A percentile compares a stretch with the other conserved stretches of the same genome.
Evolutionary conservation across 768 basidiomycete genomes (phyloP).

Genomic region (Amanita subjunquillea): DNA sequence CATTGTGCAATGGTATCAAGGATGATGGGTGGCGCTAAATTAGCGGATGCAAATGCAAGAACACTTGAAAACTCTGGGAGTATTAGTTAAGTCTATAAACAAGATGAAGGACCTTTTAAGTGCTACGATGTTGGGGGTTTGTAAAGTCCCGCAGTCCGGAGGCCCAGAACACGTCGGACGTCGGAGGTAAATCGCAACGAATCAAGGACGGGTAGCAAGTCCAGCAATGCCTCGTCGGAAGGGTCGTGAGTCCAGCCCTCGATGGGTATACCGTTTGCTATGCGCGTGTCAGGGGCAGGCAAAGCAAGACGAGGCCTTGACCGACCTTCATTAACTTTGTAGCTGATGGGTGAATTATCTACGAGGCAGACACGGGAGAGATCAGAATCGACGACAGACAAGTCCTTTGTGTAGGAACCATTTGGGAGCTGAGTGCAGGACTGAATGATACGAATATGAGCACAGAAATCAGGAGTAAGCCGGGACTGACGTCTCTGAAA

Average conservation of each 20-base stretch:
- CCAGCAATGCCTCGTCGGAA: slow-evolving; percentile 90
- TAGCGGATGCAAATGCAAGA: slow-evolving; percentile 7
- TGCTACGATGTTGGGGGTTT: slow-evolving; percentile 16
- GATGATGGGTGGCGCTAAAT: slow-evolving; percentile 5
- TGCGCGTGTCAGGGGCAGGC: slow-evolving; percentile 1
- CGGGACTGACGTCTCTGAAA: slow-evolving; percentile 81
- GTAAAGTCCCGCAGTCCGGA: slow-evolving; percentile 33
- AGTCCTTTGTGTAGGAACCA: slow-evolving; percentile 91
- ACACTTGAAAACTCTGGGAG: background rate
- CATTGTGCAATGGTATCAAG: slow-evolving; percentile 7
- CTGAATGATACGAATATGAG: slow-evolving; percentile 25
- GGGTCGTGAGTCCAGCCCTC: slow-evolving; percentile 99
- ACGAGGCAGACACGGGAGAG: slow-evolving; percentile 89
- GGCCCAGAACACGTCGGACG: slow-evolving; percentile 83
- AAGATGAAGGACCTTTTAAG: background rate
- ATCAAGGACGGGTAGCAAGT: slow-evolving; percentile 91
- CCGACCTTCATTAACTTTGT: slow-evolving; percentile 88
- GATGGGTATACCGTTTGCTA: slow-evolving; percentile 97
- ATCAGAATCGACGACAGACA: slow-evolving; percentile 81
- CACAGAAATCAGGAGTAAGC: slow-evolving; percentile 2
- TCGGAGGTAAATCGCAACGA: slow-evolving; percentile 93
- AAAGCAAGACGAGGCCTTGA: background rate
- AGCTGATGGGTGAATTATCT: slow-evolving; percentile 93
- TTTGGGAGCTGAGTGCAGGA: slow-evolving; percentile 89
- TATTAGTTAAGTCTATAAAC: slow-evolving; percentile 7